Percentiles rank a stretch among this genome's conserved stretches.
phyloP scores from a whole-genome alignment of 2,329 filamentous ascomycete species.

The Leptographium lundbergii region DNA sequence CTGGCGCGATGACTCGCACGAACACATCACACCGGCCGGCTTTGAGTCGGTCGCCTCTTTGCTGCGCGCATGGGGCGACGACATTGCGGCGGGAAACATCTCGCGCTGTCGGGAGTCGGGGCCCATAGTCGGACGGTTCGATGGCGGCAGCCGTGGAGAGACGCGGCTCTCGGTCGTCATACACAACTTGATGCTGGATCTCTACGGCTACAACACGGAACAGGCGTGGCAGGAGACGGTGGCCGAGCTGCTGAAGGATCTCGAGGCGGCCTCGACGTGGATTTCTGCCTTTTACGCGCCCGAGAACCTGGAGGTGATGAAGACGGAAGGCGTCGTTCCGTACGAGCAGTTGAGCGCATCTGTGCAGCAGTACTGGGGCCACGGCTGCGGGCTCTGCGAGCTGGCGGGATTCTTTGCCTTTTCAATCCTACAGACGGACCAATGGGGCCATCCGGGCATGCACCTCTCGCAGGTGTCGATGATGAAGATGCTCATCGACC shows the following conservation, averaged over 20 bases:
- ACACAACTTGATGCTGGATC: constrained; percentile 16
- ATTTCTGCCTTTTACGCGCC: constrained; percentile 9
- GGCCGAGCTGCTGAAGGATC: constrained; percentile 7
- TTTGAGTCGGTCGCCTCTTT: constrained; percentile 11
- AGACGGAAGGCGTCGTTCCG: neutral
- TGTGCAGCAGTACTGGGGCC: constrained; percentile 5
- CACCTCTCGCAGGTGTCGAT: constrained; percentile 10
- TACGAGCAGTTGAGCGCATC: constrained; percentile 3
- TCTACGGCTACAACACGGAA: constrained; percentile 9
- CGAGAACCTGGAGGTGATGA: constrained; percentile 6
- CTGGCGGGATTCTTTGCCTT: constrained; percentile 11
- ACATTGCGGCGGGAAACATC: constrained; percentile 12
- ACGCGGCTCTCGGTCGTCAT: constrained; percentile 14
- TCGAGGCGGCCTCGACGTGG: constrained; percentile 8
- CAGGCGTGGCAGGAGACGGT: constrained; percentile 10
- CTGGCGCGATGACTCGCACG: constrained; percentile 14
- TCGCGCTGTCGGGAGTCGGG: constrained; percentile 7
- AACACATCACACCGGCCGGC: constrained; percentile 13
- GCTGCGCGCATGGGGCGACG: constrained; percentile 9
- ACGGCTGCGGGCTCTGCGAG: constrained; percentile 9
- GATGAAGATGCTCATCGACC: constrained; percentile 19
- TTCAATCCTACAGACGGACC: constrained; percentile 11
- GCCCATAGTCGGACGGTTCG: constrained; percentile 5
- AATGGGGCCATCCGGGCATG: constrained; percentile 14
- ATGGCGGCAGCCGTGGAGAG: constrained; percentile 1